Base-by-base conservation (phyloP, 2,329 filamentous ascomycete genomes). In the Colletotrichum sp. region DNA sequence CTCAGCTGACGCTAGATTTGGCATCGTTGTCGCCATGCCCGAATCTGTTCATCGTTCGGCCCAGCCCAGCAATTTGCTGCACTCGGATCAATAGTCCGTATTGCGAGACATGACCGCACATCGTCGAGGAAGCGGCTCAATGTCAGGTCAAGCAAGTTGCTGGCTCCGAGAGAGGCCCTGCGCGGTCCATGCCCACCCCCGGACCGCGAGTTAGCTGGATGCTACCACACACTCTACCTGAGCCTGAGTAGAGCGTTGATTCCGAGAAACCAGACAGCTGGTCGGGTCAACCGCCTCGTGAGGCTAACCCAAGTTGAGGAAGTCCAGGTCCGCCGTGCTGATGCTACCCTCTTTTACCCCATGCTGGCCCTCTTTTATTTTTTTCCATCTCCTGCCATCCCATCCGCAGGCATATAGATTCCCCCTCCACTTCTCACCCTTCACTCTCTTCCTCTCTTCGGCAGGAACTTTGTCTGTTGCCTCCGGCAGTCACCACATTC, bases 401-500 rank as follows among this genome's bases (percentile, higher is more conserved):
- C 52, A 62, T 52, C 64, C 64, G 48, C 34, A 68, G 39, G 70
- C 68, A 75, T 75, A 75, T 73, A 75, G 73, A 73, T 73, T 48
- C 64, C 44, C 22, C 70, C 34, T 75, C 73, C 64, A 73, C 73
- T 75, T 71, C 70, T 68, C 64, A 69, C 64, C 48, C 44, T 69
- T 75, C 70, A 36, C 34, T 30, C 44, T 65, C 28, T 69, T 75
- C 62, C 24, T 63, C 48, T 28, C 48, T 57, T 71, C 67, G 67
- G 44, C 57, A 77, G 75, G 76, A 68, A 77, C 18, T 44, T 67
- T 30, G 15, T 71, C 66, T 76, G 75, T 77, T 76, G 60, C 48
- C 75, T 74, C 70, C 71, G 76, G 70, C 74, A 77, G 62, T 76
- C 67, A 76, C 36, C 66, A 77, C 76, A 71, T 67, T 77, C 75